Evolutionary conservation across 2,329 filamentous ascomycete species (phyloP).

Genomic region (Elsinoe australis): DNA sequence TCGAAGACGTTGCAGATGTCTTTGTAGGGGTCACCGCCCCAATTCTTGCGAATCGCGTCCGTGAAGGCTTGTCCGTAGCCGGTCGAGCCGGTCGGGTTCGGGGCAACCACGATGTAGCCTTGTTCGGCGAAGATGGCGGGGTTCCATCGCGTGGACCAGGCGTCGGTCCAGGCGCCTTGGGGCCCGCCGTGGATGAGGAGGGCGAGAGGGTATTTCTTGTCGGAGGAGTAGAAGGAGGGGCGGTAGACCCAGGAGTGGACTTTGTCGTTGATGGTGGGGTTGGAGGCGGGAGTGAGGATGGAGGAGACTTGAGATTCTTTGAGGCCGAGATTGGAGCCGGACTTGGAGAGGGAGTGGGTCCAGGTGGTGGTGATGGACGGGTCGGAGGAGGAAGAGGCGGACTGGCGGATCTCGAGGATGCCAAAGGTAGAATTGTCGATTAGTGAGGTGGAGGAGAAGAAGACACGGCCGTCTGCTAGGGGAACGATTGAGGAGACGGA

Average conservation of each 20-base stretch:
- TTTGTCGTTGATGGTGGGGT: conserved; percentile 42
- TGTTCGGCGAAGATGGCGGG: conserved; percentile 79
- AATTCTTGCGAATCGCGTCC: conserved; percentile 69
- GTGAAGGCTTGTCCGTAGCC: conserved; percentile 72
- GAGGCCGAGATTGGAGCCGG: conserved; percentile 60
- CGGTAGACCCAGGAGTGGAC: conserved; percentile 65
- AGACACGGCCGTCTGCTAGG: conserved; percentile 47
- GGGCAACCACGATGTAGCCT: conserved; percentile 73
- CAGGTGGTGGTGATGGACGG: conserved; percentile 25
- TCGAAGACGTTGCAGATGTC: conserved; percentile 75
- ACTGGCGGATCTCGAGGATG: conserved; percentile 43
- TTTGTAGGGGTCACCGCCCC: conserved; percentile 77
- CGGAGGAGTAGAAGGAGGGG: conserved; percentile 55
- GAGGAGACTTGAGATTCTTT: conserved; percentile 56
- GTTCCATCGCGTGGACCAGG: conserved; percentile 80
- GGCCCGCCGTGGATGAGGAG: conserved; percentile 79
- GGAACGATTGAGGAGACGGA: conserved; percentile 47
- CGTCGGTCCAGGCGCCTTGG: conserved; percentile 66
- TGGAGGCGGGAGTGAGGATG: conserved; percentile 61
- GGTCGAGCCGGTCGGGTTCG: conserved; percentile 77
- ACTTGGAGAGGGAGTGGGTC: conserved; percentile 51
- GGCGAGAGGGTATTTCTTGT: conserved; percentile 69
- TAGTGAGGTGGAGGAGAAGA: conserved; percentile 61
- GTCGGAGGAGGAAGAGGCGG: conserved; percentile 30
- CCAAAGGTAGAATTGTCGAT: conserved; percentile 65